Base-by-base conservation (phyloP, 306 rosid species). In the Quercus alba region DNA sequence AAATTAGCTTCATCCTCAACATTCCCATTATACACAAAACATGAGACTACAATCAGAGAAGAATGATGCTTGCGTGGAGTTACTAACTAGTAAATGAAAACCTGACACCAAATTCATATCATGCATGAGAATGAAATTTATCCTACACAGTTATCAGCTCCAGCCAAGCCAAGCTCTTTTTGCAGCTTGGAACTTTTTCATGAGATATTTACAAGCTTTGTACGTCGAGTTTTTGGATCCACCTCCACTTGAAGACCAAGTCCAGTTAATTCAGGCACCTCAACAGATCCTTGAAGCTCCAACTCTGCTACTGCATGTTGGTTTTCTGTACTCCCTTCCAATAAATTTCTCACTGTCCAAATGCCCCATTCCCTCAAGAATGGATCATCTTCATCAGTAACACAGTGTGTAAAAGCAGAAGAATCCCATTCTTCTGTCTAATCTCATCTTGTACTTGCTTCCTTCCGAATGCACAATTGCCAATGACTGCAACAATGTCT, bases 281-380 rank as follows among this genome's bases (percentile, higher is more conserved):
- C 89, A 75, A 83, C 93, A 59, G 96, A 78, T 30, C 95, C 90
- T 75, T 89, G 91, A 25, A 91, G 78, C 88, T 91, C 89, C 83
- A 90, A 80, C 77, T 94, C 93, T 66, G 93, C 77, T 79, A 95
- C 94, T 13, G 76, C 86, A 84, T 21, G 87, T 78, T 89, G 87
- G 70, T 95, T 93, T 84, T 94, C 97, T 71, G 81, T 75, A 58
- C 90, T 93, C 5, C 86, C 89, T 81, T 91, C 94, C 75, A 94
- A 80, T 83, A 93, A 62, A 79, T 93, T 91, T 88, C 97, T 93
- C 70, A 87, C 86, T 25, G 80, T 83, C 93, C 97, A 93, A 82
- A 90, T 84, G 56, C 94, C 96, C 94, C 99, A 91, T 81, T 95
- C 98, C 86, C 97, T 95, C 77, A 91, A 63, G 84, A 80, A 95